Evolutionary conservation across 163 green algal species (phyloP).

Genomic region (Trebouxiophyceae sp.): DNA sequence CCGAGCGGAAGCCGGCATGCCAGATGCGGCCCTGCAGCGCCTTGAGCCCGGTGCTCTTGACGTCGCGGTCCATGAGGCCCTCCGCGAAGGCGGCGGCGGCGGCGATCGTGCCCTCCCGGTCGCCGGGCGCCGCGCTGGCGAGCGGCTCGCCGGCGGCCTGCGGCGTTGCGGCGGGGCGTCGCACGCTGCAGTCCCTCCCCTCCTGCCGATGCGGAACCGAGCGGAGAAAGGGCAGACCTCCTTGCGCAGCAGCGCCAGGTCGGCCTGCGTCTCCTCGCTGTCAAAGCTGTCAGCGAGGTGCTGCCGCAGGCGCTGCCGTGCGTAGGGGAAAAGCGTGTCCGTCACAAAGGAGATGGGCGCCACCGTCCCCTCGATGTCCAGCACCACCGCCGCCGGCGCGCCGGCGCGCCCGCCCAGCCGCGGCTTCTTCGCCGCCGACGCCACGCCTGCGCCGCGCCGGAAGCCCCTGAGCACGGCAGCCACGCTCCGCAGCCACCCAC

Average conservation of each 20-base stretch:
- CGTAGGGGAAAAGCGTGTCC: slow-evolving; percentile 83
- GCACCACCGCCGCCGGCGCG: slow-evolving; percentile 46
- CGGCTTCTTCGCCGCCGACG: slow-evolving; percentile 11
- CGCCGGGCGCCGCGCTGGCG: background rate
- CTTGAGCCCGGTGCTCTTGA: slow-evolving; percentile 70
- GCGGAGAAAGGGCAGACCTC: too few relatives aligned
- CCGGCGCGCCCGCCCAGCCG: slow-evolving; percentile 4
- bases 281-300: slow-evolving; percentile 53
- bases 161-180: background rate
- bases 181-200: background rate
- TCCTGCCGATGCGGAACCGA: too few relatives aligned
- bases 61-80: slow-evolving; percentile 67
- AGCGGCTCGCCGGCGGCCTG: too few relatives aligned
- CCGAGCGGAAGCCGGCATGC: slow-evolving; percentile 64
- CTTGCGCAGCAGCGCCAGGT: slow-evolving; percentile 7
- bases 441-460: background rate
- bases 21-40: slow-evolving; percentile 84
- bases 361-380: slow-evolving; percentile 97
- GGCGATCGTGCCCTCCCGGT: background rate
- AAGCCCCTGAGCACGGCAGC: too few relatives aligned
- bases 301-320: slow-evolving; percentile 29
- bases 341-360: slow-evolving; percentile 84
- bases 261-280: slow-evolving; percentile 26
- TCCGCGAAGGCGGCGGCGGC: slow-evolving; percentile 52
- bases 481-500: too few relatives aligned